Conservation (phyloP, 2,329 filamentous ascomycete species). For the Cytospora schulzeri region DNA sequence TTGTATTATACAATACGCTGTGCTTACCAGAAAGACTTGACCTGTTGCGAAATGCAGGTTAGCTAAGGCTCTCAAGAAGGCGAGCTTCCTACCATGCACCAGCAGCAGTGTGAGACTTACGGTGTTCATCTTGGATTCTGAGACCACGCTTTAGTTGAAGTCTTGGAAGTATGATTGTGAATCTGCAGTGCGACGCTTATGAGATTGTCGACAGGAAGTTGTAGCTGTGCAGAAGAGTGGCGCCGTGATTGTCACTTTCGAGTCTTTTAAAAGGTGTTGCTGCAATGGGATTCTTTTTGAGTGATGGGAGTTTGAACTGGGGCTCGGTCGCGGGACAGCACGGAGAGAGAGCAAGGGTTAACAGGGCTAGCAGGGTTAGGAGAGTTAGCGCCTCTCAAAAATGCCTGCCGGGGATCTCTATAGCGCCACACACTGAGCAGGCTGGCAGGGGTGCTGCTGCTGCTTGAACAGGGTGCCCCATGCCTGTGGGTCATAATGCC, state of each 20-base stretch:
- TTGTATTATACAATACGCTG: neutral
- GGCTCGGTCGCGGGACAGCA: neutral
- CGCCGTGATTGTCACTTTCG: neutral
- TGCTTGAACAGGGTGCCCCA: too few species aligned
- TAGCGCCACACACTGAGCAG: neutral
- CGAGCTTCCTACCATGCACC: neutral
- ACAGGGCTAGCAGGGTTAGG: too few species aligned
- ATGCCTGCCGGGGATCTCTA: neutral
- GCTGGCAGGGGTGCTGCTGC: too few species aligned
- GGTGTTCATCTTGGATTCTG: constrained; percentile 53
- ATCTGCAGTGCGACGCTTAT: neutral
- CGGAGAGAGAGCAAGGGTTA: too few species aligned
- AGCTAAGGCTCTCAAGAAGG: constrained; percentile 10
- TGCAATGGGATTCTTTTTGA: neutral
- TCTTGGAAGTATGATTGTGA: neutral
- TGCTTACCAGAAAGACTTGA: constrained; percentile 65
- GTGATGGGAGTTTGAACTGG: neutral
- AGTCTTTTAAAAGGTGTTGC: neutral
- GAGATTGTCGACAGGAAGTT: neutral
- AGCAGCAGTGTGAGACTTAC: constrained; percentile 41
- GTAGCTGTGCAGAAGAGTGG: neutral
- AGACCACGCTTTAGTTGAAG: neutral
- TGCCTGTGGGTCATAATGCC: too few species aligned
- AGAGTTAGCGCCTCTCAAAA: too few species aligned
- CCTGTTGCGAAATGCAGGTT: constrained; percentile 41